Base-by-base conservation (phyloP, 129 eudicot species). In the Chrysanthemum makinoi region DNA sequence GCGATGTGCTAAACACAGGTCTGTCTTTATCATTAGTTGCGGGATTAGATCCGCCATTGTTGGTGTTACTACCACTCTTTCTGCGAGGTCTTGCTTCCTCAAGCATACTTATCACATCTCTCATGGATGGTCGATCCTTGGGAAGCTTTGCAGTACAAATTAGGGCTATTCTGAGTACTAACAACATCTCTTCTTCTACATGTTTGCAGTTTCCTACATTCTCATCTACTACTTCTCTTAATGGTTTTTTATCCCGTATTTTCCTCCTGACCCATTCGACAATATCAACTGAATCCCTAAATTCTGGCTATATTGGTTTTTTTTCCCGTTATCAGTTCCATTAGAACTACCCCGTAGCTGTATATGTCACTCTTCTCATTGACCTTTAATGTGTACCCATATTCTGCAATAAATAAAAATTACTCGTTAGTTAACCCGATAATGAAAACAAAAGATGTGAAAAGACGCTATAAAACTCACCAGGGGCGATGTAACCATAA, bases 401-500 rank as follows among this genome's bases (percentile, higher is more conserved):
- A 93, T 71, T 93, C 98, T 93, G 92, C 77, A 68, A 66, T 19
- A 49, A 65, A 57, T n/a, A 43, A 20, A 14, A 66, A 44, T 6
- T 44, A 56, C 8, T 47, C 53, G 59, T 70, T 70, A 43, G 74
- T 67, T 64, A 12, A 26, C 28, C 7, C 1, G 9, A 14, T n/a
- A 58, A 52, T 5, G 4, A 49, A 2, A 14, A 67, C 19, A 24
- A 49, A 35, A 5, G 6, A 35, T 35, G 6, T 35, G 6, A 26
- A n/a, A 10, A 12, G 52, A 68, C 19, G 9, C 3, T 2, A 15
- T 43, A 44, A 28, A 74, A 81, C 88, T 84, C 52, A 93, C 98
- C 98, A 35, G 98, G 98, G 62, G 98, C 96, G 35, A 89, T 89
- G 74, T 93, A 93, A 65, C 98, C 98, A 20, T 89, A 93, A 52